A percentile compares a stretch with the other conserved stretches of the same genome.
Evolutionary conservation across 257 asterid species (phyloP).

Genomic region (Solanum peruvianum): DNA sequence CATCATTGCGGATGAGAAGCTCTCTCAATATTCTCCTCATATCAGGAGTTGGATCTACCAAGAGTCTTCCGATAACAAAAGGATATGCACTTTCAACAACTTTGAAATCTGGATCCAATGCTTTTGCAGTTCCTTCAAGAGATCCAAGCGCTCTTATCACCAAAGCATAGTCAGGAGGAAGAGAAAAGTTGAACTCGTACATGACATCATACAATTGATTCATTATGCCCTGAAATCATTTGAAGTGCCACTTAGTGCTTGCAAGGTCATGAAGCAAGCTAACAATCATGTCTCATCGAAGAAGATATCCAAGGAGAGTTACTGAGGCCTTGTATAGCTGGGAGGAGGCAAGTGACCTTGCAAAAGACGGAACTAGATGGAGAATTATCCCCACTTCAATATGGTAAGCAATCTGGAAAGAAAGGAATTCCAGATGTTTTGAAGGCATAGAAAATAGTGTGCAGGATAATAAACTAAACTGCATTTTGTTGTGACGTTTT

Average conservation of each 20-base stretch:
- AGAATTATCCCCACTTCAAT: too few relatives aligned
- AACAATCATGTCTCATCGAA: background rate
- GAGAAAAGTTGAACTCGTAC: constrained; percentile 91
- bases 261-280: background rate
- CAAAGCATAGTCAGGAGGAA: constrained; percentile 96
- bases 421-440: too few relatives aligned
- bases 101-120: constrained; percentile 87
- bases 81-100: constrained; percentile 99
- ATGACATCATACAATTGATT: constrained; percentile 68
- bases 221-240: constrained; percentile 72
- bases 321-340: too few relatives aligned
- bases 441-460: too few relatives aligned
- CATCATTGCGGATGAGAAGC: constrained; percentile 84
- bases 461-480: too few relatives aligned
- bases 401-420: too few relatives aligned
- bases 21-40: constrained; percentile 94
- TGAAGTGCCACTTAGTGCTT: background rate
- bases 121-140: constrained; percentile 97
- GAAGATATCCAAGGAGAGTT: background rate
- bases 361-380: too few relatives aligned
- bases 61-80: constrained; percentile 81
- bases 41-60: constrained; percentile 88
- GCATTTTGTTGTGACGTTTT: too few relatives aligned
- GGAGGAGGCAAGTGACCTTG: too few relatives aligned
- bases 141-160: constrained; percentile 96